These are phyloP conservation scores for Pleurotus tuoliensis DNA, from an alignment of 768 basidiomycete species.

Conservation along the genomic window DNA sequence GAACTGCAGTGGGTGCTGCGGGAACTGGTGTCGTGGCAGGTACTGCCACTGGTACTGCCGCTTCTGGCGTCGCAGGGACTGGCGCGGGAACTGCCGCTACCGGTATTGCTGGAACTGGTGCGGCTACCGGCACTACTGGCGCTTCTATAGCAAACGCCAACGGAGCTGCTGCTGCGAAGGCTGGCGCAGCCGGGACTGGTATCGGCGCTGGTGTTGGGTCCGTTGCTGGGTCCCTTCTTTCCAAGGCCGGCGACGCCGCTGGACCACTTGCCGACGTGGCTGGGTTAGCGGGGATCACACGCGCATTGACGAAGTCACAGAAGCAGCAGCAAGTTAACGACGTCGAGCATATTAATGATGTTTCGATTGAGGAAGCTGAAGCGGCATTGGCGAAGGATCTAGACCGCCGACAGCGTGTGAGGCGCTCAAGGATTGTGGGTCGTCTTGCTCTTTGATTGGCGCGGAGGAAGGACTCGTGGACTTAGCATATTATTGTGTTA, in stretches of 20 bases:
- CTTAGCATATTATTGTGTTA: neutral
- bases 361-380: conserved; percentile 6
- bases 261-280: neutral
- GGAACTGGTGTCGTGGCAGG: neutral
- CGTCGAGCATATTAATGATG: neutral
- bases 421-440: neutral
- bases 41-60: neutral
- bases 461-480: neutral
- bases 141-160: neutral
- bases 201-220: neutral
- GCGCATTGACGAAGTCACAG: neutral
- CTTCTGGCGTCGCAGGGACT: neutral
- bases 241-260: neutral
- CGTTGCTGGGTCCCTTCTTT: neutral
- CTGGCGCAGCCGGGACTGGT: neutral
- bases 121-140: neutral
- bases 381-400: conserved; percentile 3
- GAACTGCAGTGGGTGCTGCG: neutral
- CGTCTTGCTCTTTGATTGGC: neutral
- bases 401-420: conserved; percentile 3
- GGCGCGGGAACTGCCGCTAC: neutral
- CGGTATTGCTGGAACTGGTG: neutral
- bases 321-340: neutral
- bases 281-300: neutral
- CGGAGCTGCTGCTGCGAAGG: neutral